These are phyloP conservation scores for Paulownia fortunei DNA, from an alignment of 257 asterid species.

Conservation along the genomic window DNA sequence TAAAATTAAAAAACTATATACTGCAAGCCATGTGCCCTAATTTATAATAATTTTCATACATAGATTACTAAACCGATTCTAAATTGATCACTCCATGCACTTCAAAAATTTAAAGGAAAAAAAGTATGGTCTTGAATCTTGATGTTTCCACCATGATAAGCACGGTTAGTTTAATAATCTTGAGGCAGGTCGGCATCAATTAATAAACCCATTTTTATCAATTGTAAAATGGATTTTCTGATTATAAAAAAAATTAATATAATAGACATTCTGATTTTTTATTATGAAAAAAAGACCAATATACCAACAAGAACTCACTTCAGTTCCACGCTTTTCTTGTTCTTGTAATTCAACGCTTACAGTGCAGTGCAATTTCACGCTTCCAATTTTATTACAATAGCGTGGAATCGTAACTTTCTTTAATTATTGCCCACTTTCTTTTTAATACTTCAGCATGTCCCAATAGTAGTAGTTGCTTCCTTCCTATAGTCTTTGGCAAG, in stretches of 20 bases:
- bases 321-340: background rate
- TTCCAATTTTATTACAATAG: conserved; percentile 14
- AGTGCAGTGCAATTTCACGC: background rate
- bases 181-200: conserved; percentile 6
- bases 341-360: background rate
- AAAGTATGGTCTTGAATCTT: background rate
- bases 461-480: background rate
- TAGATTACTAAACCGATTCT: no score
- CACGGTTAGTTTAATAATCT: conserved; percentile 16
- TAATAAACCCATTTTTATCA: background rate
- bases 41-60: no score
- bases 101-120: no score
- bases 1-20: no score
- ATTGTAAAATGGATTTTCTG: background rate
- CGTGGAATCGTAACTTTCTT: conserved; percentile 10
- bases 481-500: no score
- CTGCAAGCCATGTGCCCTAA: no score
- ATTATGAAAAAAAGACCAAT: no score
- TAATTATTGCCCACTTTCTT: background rate
- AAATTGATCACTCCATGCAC: no score
- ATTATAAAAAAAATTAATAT: background rate
- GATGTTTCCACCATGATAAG: conserved; percentile 15
- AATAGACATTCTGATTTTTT: background rate
- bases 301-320: no score
- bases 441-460: background rate